Base-by-base conservation (phyloP, 1,139 yeast species). In the Kodamaea plutei region DNA sequence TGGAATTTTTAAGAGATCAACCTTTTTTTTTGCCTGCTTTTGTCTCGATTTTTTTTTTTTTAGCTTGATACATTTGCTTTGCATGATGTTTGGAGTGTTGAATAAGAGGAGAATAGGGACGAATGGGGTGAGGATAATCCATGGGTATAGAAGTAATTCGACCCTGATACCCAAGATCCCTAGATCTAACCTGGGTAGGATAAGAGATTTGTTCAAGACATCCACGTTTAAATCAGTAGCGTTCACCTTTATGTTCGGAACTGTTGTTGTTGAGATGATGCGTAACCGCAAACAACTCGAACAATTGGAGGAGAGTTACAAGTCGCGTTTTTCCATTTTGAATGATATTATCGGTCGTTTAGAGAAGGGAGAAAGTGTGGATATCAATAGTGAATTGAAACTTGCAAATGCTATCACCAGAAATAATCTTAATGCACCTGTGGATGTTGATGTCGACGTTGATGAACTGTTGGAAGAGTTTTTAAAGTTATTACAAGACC, bases 141-240 rank as follows among this genome's bases (percentile, higher is more conserved):
- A n/a, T n/a, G n/a, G n/a, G n/a, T n/a, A n/a, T n/a, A n/a, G n/a
- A n/a, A n/a, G n/a, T n/a, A n/a, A n/a, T n/a, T n/a, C n/a, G n/a
- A n/a, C n/a, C n/a, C n/a, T n/a, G n/a, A n/a, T n/a, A n/a, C 38
- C 38, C 8, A 23, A 20, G 26, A 26, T 25, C 5, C 24, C 26
- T 8, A 25, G 20, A 14, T 10, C 28, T 10, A 16, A 20, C 5
- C 12, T 25, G 3, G 35, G 36, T 1, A 23, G 31, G 12, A 15
- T 38, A 13, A 27, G 46, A 6, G 50, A 44, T 26, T 40, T 49
- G 13, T 38, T 49, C 34, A 33, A 44, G 15, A 52, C 64, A 0
- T 66, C 73, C 3, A 54, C 63, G 3, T 50, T 64, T 35, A 68
- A 68, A 45, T 57, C 71, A 13, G 46, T 66, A 6, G 39, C 65